phyloP scores from a whole-genome alignment of 164 flowering plant species.

The Magnolia kwangsiensis region DNA sequence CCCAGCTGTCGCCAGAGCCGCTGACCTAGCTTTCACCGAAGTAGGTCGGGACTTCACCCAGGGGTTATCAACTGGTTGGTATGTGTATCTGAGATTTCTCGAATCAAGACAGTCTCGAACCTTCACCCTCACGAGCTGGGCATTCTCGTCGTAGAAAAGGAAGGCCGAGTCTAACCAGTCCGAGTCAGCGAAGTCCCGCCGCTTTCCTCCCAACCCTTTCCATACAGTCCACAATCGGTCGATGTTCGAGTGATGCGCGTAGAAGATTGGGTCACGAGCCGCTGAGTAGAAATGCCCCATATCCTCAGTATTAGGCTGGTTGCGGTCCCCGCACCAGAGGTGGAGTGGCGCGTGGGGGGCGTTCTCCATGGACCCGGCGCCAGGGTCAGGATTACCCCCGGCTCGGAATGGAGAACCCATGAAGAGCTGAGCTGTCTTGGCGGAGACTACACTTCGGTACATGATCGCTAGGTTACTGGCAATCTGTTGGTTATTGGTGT shows the following conservation, averaged over 20 bases:
- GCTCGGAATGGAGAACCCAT: conserved; percentile 5
- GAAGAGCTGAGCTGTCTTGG: not conserved
- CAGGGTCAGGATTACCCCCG: not conserved
- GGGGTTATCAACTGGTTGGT: not conserved
- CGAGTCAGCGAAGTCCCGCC: not conserved
- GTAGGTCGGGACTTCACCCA: not conserved
- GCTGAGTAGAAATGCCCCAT: conserved; percentile 1
- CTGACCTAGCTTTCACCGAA: not conserved
- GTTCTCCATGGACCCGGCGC: not conserved
- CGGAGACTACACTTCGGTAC: not conserved
- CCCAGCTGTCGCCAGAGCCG: not conserved
- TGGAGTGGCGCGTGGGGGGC: not conserved
- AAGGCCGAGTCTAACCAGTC: conserved; percentile 3
- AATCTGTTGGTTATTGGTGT: not conserved
- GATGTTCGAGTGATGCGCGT: not conserved
- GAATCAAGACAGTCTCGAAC: not conserved
- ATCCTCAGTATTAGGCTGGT: not conserved
- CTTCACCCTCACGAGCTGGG: not conserved
- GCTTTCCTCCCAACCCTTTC: not conserved
- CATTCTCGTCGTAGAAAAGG: conserved; percentile 13
- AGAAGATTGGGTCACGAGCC: not conserved
- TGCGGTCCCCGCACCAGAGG: not conserved
- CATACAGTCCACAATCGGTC: not conserved
- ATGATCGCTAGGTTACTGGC: not conserved
- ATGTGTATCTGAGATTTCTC: not conserved